Percentiles rank a stretch among this genome's conserved stretches.
Evolutionary conservation across 345 rosid genomes (phyloP).

Genomic region (Pseudoturritis turrita): DNA sequence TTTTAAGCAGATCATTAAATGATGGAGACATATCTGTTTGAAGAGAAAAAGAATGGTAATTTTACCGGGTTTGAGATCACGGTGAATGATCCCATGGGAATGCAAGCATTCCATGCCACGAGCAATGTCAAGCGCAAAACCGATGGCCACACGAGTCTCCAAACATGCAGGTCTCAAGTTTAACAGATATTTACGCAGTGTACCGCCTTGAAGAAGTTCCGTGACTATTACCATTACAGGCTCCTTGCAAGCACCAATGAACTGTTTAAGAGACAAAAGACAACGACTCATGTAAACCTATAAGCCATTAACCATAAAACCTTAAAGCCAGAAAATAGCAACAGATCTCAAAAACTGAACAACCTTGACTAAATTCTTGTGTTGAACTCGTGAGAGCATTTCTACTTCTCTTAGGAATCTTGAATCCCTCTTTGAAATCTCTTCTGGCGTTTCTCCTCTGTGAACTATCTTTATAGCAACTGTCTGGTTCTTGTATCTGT

Average conservation of each 20-base stretch:
- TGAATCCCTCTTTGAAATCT: conserved; percentile 72
- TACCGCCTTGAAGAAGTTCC: conserved; percentile 79
- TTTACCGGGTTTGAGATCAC: conserved; percentile 94
- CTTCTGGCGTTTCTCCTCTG: conserved; percentile 79
- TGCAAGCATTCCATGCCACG: conserved; percentile 97
- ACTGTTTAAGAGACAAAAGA: conserved; percentile 41
- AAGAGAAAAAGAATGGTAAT: background rate
- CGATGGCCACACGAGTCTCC: conserved; percentile 66
- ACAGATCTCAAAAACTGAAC: conserved; percentile 31
- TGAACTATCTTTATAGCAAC: conserved; percentile 88
- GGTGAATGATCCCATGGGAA: conserved; percentile 93
- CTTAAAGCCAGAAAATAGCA: background rate
- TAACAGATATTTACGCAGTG: conserved; percentile 76
- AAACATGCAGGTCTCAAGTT: conserved; percentile 78
- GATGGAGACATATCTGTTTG: background rate
- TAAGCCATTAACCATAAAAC: background rate
- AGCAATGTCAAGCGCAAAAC: conserved; percentile 89
- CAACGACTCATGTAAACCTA: background rate
- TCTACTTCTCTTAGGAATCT: conserved; percentile 86
- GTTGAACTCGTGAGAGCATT: conserved; percentile 87
- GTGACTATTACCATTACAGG: conserved; percentile 97
- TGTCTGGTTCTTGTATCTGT: conserved; percentile 76
- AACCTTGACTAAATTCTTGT: conserved; percentile 92
- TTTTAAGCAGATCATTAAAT: conserved; percentile 23
- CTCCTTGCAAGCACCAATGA: conserved; percentile 94